Percentiles rank a stretch among this genome's conserved stretches.
These are phyloP conservation scores for Flammula alnicola DNA, from an alignment of 1,284 basidiomycete species.

Conservation along the genomic window DNA sequence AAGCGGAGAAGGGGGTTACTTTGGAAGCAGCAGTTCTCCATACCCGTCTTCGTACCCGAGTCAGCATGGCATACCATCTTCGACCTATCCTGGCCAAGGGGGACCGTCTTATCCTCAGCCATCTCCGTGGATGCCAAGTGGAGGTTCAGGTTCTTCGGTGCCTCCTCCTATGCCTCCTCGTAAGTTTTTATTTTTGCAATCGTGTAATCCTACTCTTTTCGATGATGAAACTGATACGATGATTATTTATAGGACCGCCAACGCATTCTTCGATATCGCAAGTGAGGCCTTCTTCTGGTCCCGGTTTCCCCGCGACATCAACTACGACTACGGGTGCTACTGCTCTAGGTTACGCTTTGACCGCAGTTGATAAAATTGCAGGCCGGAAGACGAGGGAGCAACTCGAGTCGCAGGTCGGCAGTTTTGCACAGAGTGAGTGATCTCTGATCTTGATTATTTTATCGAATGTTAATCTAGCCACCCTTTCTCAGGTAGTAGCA, in stretches of 20 bases:
- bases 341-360: slow-evolving; percentile 40
- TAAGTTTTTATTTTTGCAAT: slow-evolving; percentile 31
- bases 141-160: slow-evolving; percentile 10
- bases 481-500: slow-evolving; percentile 39
- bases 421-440: slow-evolving; percentile 45
- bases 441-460: slow-evolving; percentile 9
- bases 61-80: slow-evolving; percentile 18
- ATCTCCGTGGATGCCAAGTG: slow-evolving; percentile 23
- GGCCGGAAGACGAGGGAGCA: slow-evolving; percentile 48
- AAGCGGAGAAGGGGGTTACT: slow-evolving; percentile 25
- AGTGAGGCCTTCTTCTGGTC: slow-evolving; percentile 22
- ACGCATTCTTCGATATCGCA: slow-evolving; percentile 23
- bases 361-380: slow-evolving; percentile 48
- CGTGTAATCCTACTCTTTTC: slow-evolving; percentile 10
- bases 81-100: slow-evolving; percentile 13
- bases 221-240: slow-evolving; percentile 13
- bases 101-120: slow-evolving; percentile 21
- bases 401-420: slow-evolving; percentile 42
- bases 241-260: slow-evolving; percentile 29
- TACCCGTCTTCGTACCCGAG: slow-evolving; percentile 14
- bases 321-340: slow-evolving; percentile 28
- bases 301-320: slow-evolving; percentile 27
- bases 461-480: background rate
- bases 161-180: slow-evolving; percentile 39
- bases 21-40: slow-evolving; percentile 12